phyloP scores from a whole-genome alignment of 306 rosid genomes.

The Boehmeria nivea region DNA sequence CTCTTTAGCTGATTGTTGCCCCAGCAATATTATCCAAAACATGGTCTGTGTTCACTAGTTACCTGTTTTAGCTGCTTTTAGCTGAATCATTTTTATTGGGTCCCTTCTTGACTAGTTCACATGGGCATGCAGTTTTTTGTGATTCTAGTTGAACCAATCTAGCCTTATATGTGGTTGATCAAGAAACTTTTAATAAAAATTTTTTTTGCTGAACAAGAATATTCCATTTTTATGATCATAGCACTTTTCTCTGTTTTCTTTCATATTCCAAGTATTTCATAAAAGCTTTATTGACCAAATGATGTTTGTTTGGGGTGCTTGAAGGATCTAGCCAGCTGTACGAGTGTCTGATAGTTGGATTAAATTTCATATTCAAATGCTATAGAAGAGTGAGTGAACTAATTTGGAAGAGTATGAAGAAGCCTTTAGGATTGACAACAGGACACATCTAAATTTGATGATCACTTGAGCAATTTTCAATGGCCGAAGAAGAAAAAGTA shows the following conservation, averaged over 20 bases:
- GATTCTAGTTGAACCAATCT: slow-evolving; percentile 15
- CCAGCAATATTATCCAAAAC: slow-evolving; percentile 23
- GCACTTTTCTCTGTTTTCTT: not conserved
- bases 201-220: not conserved
- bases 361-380: not conserved
- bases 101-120: slow-evolving; percentile 17
- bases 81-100: slow-evolving; percentile 17
- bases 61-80: slow-evolving; percentile 12
- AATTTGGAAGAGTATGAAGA: not conserved
- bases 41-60: slow-evolving; percentile 11
- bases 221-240: not conserved
- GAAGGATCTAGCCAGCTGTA: slow-evolving; percentile 1
- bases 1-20: slow-evolving; percentile 26
- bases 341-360: not conserved
- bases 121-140: not conserved
- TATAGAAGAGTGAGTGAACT: not conserved
- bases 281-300: slow-evolving; percentile 11
- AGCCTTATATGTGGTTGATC: slow-evolving; percentile 1
- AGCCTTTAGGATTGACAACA: not conserved
- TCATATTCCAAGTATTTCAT: not conserved
- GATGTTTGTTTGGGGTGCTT: slow-evolving; percentile 2
- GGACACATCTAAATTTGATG: no score
- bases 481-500: no score
- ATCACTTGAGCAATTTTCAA: no score
- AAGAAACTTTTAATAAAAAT: not conserved